Base-by-base conservation (phyloP, 2,329 filamentous ascomycete genomes). In the Penicillium griseofulvum region DNA sequence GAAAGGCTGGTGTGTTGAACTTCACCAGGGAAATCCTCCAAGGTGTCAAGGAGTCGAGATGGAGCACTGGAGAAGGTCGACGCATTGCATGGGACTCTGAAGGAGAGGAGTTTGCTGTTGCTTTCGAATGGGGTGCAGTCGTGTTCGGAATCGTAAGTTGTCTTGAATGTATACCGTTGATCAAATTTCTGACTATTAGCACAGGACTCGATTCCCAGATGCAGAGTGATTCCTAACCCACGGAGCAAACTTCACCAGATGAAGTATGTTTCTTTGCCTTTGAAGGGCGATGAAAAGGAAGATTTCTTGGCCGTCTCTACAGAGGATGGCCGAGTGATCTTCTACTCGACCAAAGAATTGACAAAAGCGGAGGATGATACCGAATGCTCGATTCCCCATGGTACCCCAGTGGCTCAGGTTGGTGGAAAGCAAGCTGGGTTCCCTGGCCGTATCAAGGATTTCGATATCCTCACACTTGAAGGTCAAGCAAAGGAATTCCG, bases 1-100 rank as follows among this genome's bases (percentile, higher is more conserved):
- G 93, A 78, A 97, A 96, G 77, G 92, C 92, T 0, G 91, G 92
- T 29, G 92, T 96, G 49, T 77, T 99, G 64, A 94, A 90, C 70
- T 97, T 97, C 71, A 83, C 83, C 61, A 81, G 83, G 54, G 83
- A 87, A 0, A 81, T 94, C 66, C 78, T 97, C 49, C 80, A 83
- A 42, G 85, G 89, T 64, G 83, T 89, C 11, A 90, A 90, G 43
- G 91, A 96, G 76, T 83, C 86, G 41, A 86, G 85, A 71, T 87
- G 87, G 71, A 85, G 86, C 42, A 87, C 85, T 42, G 92, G 93
- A 12, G 94, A 97, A 70, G 93, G 91, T 4, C 81, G 89, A 51
- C 84, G 82, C 63, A 90, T 97, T 17, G 81, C 86, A 1, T 99
- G 94, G 93, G 87, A 90, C 56, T 77, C 80, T 8, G 82, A 82